Evolutionary conservation across 768 basidiomycete genomes (phyloP).

Genomic region (Lactarius psammicola): DNA sequence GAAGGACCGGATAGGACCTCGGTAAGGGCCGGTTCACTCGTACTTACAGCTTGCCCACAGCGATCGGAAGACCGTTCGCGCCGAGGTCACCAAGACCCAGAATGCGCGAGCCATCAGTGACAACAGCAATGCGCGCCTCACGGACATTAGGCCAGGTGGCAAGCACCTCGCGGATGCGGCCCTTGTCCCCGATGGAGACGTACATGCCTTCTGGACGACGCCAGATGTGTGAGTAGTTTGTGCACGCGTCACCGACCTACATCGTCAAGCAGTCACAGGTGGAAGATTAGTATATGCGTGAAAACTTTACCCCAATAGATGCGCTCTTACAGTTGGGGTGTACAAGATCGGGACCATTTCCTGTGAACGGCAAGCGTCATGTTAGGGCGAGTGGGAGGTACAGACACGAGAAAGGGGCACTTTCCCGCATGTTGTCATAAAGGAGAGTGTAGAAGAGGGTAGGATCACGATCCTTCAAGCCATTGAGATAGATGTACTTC

Average conservation of each 20-base stretch:
- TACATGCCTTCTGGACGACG: constrained; percentile 40
- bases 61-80: constrained; percentile 82
- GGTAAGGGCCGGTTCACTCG: not conserved
- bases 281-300: constrained; percentile 68
- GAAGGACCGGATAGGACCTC: not conserved
- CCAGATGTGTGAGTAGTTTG: constrained; percentile 30
- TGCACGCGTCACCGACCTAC: constrained; percentile 29
- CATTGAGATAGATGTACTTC: constrained; percentile 82
- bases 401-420: constrained; percentile 19
- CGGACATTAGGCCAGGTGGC: constrained; percentile 69
- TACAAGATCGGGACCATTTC: constrained; percentile 79
- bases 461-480: constrained; percentile 69
- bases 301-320: constrained; percentile 70
- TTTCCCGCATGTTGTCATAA: constrained; percentile 66
- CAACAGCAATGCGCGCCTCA: constrained; percentile 83
- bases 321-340: constrained; percentile 89
- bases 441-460: constrained; percentile 78
- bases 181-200: constrained; percentile 82
- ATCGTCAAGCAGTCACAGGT: constrained; percentile 51
- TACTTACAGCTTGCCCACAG: constrained; percentile 76
- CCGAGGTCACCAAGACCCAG: constrained; percentile 85
- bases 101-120: constrained; percentile 91
- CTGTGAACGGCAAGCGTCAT: constrained; percentile 31
- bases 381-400: not conserved
- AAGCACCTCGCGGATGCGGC: constrained; percentile 69